Base-by-base conservation (phyloP, 352 stramenopile species). In the Globisporangium yorkense region DNA sequence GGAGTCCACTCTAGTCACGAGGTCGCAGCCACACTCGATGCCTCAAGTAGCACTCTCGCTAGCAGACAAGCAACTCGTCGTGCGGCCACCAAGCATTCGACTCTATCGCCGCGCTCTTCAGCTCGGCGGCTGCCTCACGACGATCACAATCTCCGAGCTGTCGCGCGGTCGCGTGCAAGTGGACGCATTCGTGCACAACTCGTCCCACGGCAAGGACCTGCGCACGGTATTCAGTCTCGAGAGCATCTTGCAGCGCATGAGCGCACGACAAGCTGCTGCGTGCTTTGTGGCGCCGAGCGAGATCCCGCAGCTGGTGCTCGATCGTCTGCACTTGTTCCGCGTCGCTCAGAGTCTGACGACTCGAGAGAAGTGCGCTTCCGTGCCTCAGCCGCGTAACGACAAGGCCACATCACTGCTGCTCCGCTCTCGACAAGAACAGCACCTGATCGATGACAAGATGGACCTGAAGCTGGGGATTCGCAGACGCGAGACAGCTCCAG, bases 141-240 rank as follows among this genome's bases (percentile, higher is more conserved):
- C 72, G 0, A 20, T 89, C 27, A 89, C 82, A 9, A 78, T 92
- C 2, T 71, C 72, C 7, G 80, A 92, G 51, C 56, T 89, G 18
- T 76, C 74, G 18, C 77, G 80, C 0, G 72, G 80, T 13, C 74
- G 77, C 20, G 61, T 89, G 15, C 74, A 89, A 54, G 66, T 92
- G 5, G 74, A 92, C 31, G 70, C 70, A 15, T 75, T 80, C 18
- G 56, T 89, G 1, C 80, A 89, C 55, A 57, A 61, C 13, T 66
- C 62, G 41, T 46, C 37, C 10, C 21, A 60, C 45, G 47, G 58
- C 9, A 27, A 62, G 27, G 51, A 56, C 49, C 47, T 78, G 37
- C 61, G 54, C 18, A 24, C 56, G 0, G 51, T 76, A 5, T 75
- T 89, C 39, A 74, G 66, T 49, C 59, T 92, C 20, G 82, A 92